Base-by-base conservation (phyloP, 768 basidiomycete species). In the Boletus rubescentipes region DNA sequence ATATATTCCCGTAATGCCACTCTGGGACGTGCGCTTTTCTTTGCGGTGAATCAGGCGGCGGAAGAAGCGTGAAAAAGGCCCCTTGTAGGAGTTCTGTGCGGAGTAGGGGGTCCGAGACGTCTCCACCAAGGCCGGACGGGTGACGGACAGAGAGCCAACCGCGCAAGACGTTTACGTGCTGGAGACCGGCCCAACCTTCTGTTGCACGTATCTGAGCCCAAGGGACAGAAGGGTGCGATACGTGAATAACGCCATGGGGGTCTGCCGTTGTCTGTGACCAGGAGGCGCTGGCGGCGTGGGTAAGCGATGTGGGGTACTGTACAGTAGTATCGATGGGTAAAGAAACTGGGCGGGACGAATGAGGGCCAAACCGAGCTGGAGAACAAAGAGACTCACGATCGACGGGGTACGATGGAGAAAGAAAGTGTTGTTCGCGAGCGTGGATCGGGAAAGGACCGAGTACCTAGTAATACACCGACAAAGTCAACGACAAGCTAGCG, bases 1-100 rank as follows among this genome's bases (percentile, higher is more conserved):
- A 96, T n/a, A 96, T 84, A 65, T 96, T 91, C 32, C 91, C 93
- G n/a, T 82, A 71, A 66, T 87, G 79, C 93, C 93, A 96, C 64
- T 79, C 71, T 6, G 76, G 75, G 6, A 73, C 60, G 37, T 54
- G 50, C 0, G 58, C 46, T 46, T 49, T 42, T 46, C 66, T 59
- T 58, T 50, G 46, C 9, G 75, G 75, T 4, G 70, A 62, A 16
- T 60, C 54, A 31, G 69, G 49, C 11, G 64, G 61, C 11, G 88
- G 85, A 12, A 87, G 59, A 39, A 96, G 65, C 8, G 89, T 74
- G 63, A 92, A 91, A 66, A 87, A 92, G 3, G 91, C 85, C 0
- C 83, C 91, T 62, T 87, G 88, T 10, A 80, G 69, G 11, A 93
- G 74, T 31, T 86, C 75, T 1, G 90, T 73, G 3, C 77, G 73